phyloP scores from a whole-genome alignment of 1,284 basidiomycete species.

The Apiotrichum mycotoxinovorans region DNA sequence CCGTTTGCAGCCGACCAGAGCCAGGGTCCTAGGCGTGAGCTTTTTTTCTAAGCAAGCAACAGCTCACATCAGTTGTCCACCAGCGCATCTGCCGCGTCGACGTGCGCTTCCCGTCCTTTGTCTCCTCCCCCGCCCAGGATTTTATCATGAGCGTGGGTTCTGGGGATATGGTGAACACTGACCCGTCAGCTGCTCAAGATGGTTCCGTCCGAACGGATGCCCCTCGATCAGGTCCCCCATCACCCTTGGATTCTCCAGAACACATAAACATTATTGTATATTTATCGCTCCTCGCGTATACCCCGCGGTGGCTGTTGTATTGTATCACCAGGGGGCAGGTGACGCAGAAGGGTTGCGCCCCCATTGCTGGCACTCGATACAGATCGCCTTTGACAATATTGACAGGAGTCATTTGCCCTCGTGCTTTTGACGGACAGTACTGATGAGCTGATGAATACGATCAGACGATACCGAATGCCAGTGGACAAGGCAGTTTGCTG shows the following conservation, averaged over 20 bases:
- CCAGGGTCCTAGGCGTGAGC: constrained; percentile 30
- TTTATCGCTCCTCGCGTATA: background rate
- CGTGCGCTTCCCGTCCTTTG: constrained; percentile 63
- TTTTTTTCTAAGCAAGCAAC: background rate
- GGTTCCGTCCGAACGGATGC: constrained; percentile 71
- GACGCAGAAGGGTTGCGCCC: background rate
- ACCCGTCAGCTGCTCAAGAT: constrained; percentile 69
- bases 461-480: no score
- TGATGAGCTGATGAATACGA: no score
- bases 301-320: background rate
- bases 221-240: constrained; percentile 67
- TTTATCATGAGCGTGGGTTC: constrained; percentile 60
- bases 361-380: background rate
- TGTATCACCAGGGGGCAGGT: background rate
- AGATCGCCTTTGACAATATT: no score
- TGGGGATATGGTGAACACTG: constrained; percentile 1
- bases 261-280: background rate
- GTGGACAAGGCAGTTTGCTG: no score
- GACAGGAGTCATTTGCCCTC: no score
- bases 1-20: constrained; percentile 70
- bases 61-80: constrained; percentile 29
- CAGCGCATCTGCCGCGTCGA: constrained; percentile 57
- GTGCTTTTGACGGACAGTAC: no score
- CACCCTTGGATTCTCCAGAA: constrained; percentile 74
- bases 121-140: constrained; percentile 61